Percentiles rank a stretch among this genome's conserved stretches.
phyloP scores from a whole-genome alignment of 2,329 filamentous ascomycete species.

The Penicillium sp. region DNA sequence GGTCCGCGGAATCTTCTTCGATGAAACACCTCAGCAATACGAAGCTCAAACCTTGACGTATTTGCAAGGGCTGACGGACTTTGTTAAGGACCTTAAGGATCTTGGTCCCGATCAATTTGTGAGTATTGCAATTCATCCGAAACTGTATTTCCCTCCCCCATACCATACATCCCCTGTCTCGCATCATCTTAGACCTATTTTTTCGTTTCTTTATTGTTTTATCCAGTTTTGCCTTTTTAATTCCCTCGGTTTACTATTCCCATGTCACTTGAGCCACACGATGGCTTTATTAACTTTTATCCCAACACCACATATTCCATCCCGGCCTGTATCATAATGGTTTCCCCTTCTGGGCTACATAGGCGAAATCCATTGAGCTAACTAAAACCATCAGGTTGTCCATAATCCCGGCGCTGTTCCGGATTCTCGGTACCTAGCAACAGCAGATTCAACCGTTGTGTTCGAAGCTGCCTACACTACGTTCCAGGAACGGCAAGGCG shows the following conservation, averaged over 20 bases:
- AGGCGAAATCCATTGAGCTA: constrained; percentile 15
- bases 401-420: constrained; percentile 51
- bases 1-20: constrained; percentile 52
- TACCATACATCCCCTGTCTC: constrained; percentile 7
- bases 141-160: neutral
- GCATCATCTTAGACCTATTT: neutral
- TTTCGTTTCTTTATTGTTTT: constrained; percentile 5
- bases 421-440: constrained; percentile 41
- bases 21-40: constrained; percentile 48
- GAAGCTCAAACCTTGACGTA: constrained; percentile 33
- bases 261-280: constrained; percentile 2
- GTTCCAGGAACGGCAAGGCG: constrained; percentile 36
- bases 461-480: constrained; percentile 47
- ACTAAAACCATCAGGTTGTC: constrained; percentile 34
- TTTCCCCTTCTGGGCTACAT: constrained; percentile 6
- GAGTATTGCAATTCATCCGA: constrained; percentile 24
- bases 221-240: neutral
- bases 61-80: constrained; percentile 34
- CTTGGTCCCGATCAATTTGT: constrained; percentile 42
- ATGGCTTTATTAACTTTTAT: neutral
- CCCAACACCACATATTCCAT: neutral
- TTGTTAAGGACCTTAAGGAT: constrained; percentile 33
- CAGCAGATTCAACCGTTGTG: constrained; percentile 48
- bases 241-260: neutral
- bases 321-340: neutral